Evolutionary conservation across 1,284 basidiomycete genomes (phyloP).

Genomic region (Cryptococcus sp.): DNA sequence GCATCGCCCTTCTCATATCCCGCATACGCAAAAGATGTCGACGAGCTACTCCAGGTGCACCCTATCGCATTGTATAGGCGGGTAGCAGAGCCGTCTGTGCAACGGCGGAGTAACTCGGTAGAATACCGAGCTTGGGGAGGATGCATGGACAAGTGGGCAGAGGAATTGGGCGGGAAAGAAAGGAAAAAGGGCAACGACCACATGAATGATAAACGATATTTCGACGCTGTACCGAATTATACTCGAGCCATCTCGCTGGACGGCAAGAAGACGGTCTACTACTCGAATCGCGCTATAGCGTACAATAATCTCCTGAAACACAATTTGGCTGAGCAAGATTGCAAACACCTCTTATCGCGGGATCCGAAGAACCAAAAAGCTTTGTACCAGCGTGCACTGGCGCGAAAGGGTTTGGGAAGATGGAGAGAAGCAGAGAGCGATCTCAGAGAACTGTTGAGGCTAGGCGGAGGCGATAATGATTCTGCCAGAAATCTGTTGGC

Average conservation of each 20-base stretch:
- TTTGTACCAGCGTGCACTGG: conserved; percentile 50
- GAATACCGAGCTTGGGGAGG: conserved; percentile 43
- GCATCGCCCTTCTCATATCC: conserved; percentile 50
- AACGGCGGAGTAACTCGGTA: conserved; percentile 17
- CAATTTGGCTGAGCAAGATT: conserved; percentile 48
- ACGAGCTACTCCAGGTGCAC: conserved; percentile 45
- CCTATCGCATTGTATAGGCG: conserved; percentile 51
- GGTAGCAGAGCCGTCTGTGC: conserved; percentile 45
- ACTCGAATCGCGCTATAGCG: conserved; percentile 52
- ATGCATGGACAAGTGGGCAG: conserved; percentile 54
- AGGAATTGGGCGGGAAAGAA: conserved; percentile 51
- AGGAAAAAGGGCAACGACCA: conserved; percentile 51
- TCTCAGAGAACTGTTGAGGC: conserved; percentile 39
- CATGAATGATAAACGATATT: conserved; percentile 39
- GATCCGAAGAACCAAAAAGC: conserved; percentile 53
- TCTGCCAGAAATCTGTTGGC: conserved; percentile 42
- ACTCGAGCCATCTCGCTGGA: conserved; percentile 52
- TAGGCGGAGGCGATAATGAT: conserved; percentile 36
- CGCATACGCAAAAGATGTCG: conserved; percentile 44
- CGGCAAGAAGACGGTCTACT: conserved; percentile 53
- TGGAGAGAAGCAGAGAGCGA: conserved; percentile 50
- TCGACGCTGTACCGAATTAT: conserved; percentile 46
- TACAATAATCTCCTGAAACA: conserved; percentile 48
- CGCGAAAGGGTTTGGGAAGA: conserved; percentile 42
- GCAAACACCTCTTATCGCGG: conserved; percentile 42